A percentile compares a stretch with the other conserved stretches of the same genome.
phyloP scores from a whole-genome alignment of 2,329 filamentous ascomycete genomes.

The Neonectria magnoliae region DNA sequence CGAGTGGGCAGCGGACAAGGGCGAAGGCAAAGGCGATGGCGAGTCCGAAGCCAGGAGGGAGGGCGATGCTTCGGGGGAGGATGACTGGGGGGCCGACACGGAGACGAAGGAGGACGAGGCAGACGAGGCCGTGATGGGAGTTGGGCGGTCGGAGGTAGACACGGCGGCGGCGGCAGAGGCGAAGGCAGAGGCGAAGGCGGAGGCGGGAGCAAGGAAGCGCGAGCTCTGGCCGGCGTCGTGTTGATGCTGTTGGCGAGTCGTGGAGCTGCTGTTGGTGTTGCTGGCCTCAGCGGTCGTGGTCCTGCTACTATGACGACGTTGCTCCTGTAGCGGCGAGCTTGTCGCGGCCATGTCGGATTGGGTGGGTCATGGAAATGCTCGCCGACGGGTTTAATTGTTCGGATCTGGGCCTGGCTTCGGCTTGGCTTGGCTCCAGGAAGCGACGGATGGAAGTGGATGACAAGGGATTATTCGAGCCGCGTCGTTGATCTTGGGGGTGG shows the following conservation, averaged over 20 bases:
- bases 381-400: not conserved
- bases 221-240: conserved; percentile 20
- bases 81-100: conserved; percentile 26
- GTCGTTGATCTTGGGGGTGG: not conserved
- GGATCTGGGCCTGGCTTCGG: not conserved
- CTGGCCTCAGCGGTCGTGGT: conserved; percentile 26
- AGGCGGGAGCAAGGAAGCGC: conserved; percentile 29
- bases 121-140: conserved; percentile 23
- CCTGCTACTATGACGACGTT: conserved; percentile 35
- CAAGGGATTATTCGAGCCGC: not conserved
- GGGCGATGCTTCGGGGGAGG: conserved; percentile 15
- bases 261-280: conserved; percentile 28
- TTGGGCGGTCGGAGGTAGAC: conserved; percentile 2
- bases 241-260: conserved; percentile 19
- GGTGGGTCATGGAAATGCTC: conserved; percentile 40
- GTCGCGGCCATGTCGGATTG: conserved; percentile 38
- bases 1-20: conserved; percentile 1
- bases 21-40: conserved; percentile 26
- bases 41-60: conserved; percentile 20
- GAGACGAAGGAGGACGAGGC: conserved; percentile 37
- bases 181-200: too few relatives aligned
- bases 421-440: not conserved
- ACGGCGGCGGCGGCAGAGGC: conserved; percentile 2
- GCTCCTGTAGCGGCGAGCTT: conserved; percentile 37
- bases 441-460: not conserved